Evolutionary conservation across 192 early-diverging fungal species (phyloP).

Genomic region (Mortierella antarctica): DNA sequence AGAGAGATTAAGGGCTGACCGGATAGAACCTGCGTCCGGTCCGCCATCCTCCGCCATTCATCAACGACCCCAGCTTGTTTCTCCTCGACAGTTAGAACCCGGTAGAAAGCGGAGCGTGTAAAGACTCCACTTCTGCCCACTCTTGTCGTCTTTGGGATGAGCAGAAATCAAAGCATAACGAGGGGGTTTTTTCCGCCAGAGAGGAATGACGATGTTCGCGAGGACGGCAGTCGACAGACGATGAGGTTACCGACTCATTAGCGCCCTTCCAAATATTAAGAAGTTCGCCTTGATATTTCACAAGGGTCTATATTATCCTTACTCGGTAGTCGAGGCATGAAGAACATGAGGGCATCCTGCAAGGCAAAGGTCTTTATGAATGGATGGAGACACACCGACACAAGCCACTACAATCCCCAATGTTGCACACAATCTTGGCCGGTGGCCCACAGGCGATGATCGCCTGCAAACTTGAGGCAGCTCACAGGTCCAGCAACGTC

Average conservation of each 20-base stretch:
- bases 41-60: slow-evolving; percentile 12
- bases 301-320: slow-evolving; percentile 52
- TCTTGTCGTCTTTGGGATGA: slow-evolving; percentile 1
- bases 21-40: slow-evolving; percentile 28
- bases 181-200: neutral
- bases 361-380: neutral
- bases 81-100: slow-evolving; percentile 7
- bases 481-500: slow-evolving; percentile 11
- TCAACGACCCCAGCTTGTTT: neutral
- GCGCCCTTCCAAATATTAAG: slow-evolving; percentile 49
- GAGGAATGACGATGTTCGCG: neutral
- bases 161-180: neutral
- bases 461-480: slow-evolving; percentile 12
- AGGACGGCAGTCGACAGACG: slow-evolving; percentile 18
- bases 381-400: neutral
- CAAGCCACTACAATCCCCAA: slow-evolving; percentile 12
- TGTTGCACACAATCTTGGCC: slow-evolving; percentile 21
- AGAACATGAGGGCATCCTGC: neutral
- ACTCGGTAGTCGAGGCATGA: slow-evolving; percentile 52
- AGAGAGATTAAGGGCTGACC: slow-evolving; percentile 28
- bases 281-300: slow-evolving; percentile 36
- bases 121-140: neutral
- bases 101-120: neutral
- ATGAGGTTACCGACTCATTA: slow-evolving; percentile 26
- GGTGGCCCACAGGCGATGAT: slow-evolving; percentile 18